Evolutionary conservation across 192 early-diverging fungal genomes (phyloP).

Genomic region (Diversispora epigaea): DNA sequence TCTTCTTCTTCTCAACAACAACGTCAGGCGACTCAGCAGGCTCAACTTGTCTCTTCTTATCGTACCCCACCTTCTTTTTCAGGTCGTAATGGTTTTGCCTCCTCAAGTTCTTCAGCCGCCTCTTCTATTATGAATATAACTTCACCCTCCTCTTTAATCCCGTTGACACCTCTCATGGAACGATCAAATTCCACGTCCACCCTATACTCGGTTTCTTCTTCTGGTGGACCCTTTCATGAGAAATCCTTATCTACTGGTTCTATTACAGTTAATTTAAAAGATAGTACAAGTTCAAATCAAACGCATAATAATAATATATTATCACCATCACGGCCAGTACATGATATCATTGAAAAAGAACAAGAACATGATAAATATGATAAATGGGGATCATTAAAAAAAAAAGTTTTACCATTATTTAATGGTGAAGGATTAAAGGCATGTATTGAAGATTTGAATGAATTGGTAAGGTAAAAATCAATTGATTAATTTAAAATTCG

Average conservation of each 20-base stretch:
- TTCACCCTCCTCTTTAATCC: neutral
- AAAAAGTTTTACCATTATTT: conserved; percentile 80
- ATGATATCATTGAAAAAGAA: neutral
- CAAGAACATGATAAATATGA: conserved; percentile 36
- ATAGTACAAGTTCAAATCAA: neutral
- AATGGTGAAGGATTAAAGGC: conserved; percentile 82
- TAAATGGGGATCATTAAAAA: conserved; percentile 72
- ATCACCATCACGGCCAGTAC: neutral
- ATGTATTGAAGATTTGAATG: conserved; percentile 82
- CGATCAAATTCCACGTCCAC: conserved; percentile 12
- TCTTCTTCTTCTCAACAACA: conserved; percentile 8
- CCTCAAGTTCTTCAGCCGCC: conserved; percentile 1
- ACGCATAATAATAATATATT: neutral
- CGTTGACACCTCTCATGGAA: neutral
- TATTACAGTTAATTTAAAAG: conserved; percentile 3
- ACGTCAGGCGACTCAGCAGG: neutral
- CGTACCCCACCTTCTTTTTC: neutral
- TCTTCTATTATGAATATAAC: neutral
- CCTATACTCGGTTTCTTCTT: conserved; percentile 10
- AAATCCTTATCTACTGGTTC: conserved; percentile 19
- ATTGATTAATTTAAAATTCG: neutral
- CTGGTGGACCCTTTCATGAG: neutral
- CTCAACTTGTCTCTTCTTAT: neutral
- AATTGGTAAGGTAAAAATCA: conserved; percentile 61
- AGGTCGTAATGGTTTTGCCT: conserved; percentile 11